Evolutionary conservation across 768 basidiomycete genomes (phyloP).

Genomic region (Lentinula detonsa): DNA sequence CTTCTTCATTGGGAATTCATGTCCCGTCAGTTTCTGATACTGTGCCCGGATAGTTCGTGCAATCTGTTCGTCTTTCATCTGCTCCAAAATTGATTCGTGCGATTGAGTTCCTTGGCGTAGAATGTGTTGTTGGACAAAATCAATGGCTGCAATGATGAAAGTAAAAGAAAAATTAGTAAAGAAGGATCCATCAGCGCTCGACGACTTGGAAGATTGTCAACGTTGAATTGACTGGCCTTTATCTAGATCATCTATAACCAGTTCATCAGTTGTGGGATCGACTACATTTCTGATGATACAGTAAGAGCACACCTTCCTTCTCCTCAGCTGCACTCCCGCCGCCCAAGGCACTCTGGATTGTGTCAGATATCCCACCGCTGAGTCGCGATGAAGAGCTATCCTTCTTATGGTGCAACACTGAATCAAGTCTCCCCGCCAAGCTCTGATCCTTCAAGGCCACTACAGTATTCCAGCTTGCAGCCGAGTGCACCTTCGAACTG

Average conservation of each 20-base stretch:
- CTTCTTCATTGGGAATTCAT: conserved; percentile 21
- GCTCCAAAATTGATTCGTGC: conserved; percentile 31
- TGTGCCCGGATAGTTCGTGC: conserved; percentile 23
- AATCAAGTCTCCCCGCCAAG: background rate
- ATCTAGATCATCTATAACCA: conserved; percentile 19
- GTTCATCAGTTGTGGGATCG: no score
- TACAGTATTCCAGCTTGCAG: background rate
- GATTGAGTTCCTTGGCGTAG: conserved; percentile 29
- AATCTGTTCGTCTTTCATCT: conserved; percentile 34
- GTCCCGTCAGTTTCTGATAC: conserved; percentile 26
- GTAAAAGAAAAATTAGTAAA: background rate
- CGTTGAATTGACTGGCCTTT: conserved; percentile 19
- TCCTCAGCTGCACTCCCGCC: conserved; percentile 17
- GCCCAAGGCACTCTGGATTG: conserved; percentile 18
- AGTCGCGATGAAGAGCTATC: background rate
- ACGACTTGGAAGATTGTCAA: no score
- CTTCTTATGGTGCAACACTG: background rate
- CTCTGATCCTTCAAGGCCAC: background rate
- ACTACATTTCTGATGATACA: no score
- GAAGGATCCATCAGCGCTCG: background rate
- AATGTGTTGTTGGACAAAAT: conserved; percentile 36
- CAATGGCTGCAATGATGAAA: conserved; percentile 22
- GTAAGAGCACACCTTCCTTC: conserved; percentile 13
- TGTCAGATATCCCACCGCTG: conserved; percentile 6
- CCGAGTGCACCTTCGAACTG: background rate